phyloP scores from a whole-genome alignment of 345 rosid species.

The Moricandia arvensis region DNA sequence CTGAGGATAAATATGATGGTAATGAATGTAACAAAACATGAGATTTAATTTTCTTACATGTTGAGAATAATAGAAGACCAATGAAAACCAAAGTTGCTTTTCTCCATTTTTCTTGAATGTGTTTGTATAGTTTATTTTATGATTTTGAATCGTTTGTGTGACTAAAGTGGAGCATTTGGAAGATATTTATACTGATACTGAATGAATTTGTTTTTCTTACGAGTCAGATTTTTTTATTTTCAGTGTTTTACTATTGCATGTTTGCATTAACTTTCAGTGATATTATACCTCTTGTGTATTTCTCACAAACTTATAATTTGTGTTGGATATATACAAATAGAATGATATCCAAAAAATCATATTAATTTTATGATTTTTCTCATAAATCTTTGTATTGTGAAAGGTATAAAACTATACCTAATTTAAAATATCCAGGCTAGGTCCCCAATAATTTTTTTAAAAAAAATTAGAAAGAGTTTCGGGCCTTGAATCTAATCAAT shows the following conservation, averaged over 20 bases:
- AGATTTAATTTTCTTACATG: background rate
- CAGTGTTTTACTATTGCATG: background rate
- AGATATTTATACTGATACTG: background rate
- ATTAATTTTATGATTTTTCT: background rate
- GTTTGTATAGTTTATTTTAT: background rate
- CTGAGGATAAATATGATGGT: background rate
- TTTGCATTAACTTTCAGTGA: background rate
- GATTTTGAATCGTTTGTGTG: conserved; percentile 1
- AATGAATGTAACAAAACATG: conserved; percentile 1
- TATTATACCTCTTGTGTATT: background rate
- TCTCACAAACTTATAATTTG: background rate
- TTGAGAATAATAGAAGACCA: conserved; percentile 9
- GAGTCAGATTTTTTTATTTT: background rate
- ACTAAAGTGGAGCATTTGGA: background rate
- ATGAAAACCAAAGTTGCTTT: conserved; percentile 12
- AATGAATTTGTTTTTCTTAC: background rate
- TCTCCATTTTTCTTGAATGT: conserved; percentile 15
- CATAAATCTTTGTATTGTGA: background rate
- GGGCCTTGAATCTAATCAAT: too few species aligned
- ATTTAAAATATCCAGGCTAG: background rate
- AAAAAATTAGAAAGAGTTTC: too few species aligned
- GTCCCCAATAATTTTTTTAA: too few species aligned
- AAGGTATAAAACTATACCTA: background rate
- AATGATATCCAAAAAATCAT: background rate
- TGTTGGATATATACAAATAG: background rate